Percentiles rank a stretch among this genome's conserved stretches.
These are phyloP conservation scores for Combretum micranthum DNA, from an alignment of 345 rosid species.

Conservation along the genomic window DNA sequence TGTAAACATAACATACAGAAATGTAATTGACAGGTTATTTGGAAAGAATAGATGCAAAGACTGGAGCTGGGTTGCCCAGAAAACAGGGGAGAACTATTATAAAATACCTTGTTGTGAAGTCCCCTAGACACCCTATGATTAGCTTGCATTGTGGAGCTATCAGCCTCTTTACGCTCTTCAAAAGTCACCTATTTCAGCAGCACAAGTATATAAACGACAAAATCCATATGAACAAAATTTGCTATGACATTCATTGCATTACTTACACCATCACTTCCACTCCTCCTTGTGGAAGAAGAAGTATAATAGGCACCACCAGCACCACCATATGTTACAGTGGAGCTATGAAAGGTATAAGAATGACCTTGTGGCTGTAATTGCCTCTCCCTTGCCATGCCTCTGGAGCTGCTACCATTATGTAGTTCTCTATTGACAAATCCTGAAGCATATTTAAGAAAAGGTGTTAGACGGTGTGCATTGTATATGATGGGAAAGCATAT, in stretches of 20 bases:
- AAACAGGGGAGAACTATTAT: too few species aligned
- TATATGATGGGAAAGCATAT: background rate
- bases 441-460: conserved; percentile 11
- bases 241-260: background rate
- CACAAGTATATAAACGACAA: background rate
- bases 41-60: too few species aligned
- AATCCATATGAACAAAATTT: conserved; percentile 2
- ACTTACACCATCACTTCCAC: conserved; percentile 89
- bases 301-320: conserved; percentile 61
- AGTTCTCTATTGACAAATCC: conserved; percentile 43
- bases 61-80: too few species aligned
- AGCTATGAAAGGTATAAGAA: conserved; percentile 66
- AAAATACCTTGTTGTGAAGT: conserved; percentile 54
- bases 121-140: conserved; percentile 64
- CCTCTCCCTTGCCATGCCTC: conserved; percentile 20
- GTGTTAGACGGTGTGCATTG: background rate
- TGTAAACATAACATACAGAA: too few species aligned
- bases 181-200: conserved; percentile 41
- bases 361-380: conserved; percentile 42
- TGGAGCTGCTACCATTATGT: conserved; percentile 31
- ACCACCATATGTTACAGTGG: conserved; percentile 71
- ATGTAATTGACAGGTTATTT: too few species aligned
- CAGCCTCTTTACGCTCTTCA: conserved; percentile 88
- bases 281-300: conserved; percentile 66
- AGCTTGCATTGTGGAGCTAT: conserved; percentile 60